Conservation (phyloP, 371 early-diverging fungal species). For the Mortierella sp. region DNA sequence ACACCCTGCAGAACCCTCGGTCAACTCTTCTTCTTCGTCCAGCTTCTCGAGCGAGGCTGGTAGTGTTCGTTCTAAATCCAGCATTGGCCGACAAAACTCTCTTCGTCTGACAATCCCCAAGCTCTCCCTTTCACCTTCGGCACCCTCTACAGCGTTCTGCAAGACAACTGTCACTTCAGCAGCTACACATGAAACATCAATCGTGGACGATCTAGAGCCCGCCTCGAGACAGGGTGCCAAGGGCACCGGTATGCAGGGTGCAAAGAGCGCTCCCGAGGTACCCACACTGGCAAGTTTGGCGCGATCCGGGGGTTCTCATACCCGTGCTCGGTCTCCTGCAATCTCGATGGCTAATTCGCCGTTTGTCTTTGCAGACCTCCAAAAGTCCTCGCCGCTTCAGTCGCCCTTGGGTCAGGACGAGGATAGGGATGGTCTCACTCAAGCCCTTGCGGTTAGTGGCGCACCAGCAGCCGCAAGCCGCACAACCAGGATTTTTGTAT, state of each 20-base stretch:
- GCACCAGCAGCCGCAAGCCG: background rate
- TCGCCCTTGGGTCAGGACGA: background rate
- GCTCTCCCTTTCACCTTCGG: conserved; percentile 36
- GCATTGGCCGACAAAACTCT: conserved; percentile 17
- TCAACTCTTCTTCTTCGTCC: conserved; percentile 14
- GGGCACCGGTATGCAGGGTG: conserved; percentile 6
- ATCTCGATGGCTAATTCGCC: conserved; percentile 35
- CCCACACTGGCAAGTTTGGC: conserved; percentile 16
- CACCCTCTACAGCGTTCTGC: conserved; percentile 47
- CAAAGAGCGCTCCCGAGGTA: conserved; percentile 23
- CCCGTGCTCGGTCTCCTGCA: conserved; percentile 30
- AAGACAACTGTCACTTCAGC: conserved; percentile 45
- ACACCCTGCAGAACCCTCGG: background rate
- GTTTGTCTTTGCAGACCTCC: conserved; percentile 17
- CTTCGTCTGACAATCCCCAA: conserved; percentile 29
- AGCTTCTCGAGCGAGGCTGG: conserved; percentile 17
- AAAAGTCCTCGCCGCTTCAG: conserved; percentile 1
- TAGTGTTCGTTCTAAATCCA: conserved; percentile 28
- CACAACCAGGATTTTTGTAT: background rate
- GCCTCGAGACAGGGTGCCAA: conserved; percentile 17
- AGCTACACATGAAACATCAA: conserved; percentile 24
- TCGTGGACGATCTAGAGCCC: conserved; percentile 24
- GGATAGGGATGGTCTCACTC: background rate
- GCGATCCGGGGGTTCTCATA: conserved; percentile 3
- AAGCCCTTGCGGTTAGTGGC: background rate